Percentiles rank a stretch among this genome's conserved stretches.
Conservation (phyloP, 306 rosid species). For the Corylus avellana region DNA sequence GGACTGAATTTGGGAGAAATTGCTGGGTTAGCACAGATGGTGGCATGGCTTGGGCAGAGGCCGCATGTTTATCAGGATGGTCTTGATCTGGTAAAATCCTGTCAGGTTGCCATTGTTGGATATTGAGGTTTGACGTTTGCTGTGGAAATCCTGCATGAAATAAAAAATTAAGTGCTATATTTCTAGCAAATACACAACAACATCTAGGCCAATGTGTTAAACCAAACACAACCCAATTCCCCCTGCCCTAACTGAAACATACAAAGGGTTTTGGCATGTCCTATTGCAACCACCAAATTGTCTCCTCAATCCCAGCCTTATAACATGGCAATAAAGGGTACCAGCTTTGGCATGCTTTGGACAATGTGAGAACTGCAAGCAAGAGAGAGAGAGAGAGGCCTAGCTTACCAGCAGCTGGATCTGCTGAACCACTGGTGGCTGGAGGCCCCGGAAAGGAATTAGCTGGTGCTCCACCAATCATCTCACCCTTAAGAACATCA, state of each 20-base stretch:
- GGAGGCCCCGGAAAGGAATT: conserved; percentile 57
- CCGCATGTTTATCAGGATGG: conserved; percentile 60
- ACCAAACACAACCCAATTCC: background rate
- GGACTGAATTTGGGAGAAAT: conserved; percentile 65
- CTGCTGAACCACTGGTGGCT: conserved; percentile 51
- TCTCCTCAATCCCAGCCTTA: background rate
- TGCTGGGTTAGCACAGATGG: conserved; percentile 55
- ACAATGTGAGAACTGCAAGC: background rate
- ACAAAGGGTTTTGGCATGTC: background rate
- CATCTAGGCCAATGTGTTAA: background rate
- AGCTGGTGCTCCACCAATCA: conserved; percentile 71
- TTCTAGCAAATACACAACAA: background rate
- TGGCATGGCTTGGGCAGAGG: conserved; percentile 57
- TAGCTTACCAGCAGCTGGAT: conserved; percentile 62
- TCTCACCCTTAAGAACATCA: conserved; percentile 65
- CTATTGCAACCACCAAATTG: background rate
- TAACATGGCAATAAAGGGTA: background rate
- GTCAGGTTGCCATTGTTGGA: conserved; percentile 79
- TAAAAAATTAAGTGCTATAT: conserved; percentile 3
- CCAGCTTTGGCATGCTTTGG: conserved; percentile 9
- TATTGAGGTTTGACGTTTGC: conserved; percentile 45
- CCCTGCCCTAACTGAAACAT: background rate
- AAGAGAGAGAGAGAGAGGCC: background rate
- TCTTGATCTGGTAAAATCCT: conserved; percentile 63
- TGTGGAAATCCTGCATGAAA: conserved; percentile 55